These are phyloP conservation scores for Pseudopithomyces maydicus DNA, from an alignment of 2,329 filamentous ascomycete species.

Conservation along the genomic window DNA sequence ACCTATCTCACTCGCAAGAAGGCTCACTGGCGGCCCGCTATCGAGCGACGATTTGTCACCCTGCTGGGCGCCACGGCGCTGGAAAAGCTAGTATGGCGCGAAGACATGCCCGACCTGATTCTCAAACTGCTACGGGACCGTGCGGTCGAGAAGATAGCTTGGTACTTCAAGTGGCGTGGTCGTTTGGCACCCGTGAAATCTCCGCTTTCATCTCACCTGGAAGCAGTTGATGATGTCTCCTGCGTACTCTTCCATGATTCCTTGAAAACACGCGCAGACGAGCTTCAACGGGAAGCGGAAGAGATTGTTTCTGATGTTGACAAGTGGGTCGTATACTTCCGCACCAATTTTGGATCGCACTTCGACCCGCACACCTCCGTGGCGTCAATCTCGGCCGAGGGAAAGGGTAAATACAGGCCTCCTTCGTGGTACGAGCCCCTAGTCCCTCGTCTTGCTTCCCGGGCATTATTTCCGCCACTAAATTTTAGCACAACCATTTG, in stretches of 20 bases:
- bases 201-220: slow-evolving; percentile 25
- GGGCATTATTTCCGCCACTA: slow-evolving; percentile 33
- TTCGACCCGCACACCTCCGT: slow-evolving; percentile 31
- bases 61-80: not conserved
- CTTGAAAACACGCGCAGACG: slow-evolving; percentile 32
- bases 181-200: slow-evolving; percentile 28
- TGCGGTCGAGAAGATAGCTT: slow-evolving; percentile 44
- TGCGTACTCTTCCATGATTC: slow-evolving; percentile 32
- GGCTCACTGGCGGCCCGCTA: slow-evolving; percentile 30
- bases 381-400: not conserved
- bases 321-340: slow-evolving; percentile 25
- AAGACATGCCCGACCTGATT: slow-evolving; percentile 54
- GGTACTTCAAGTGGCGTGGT: slow-evolving; percentile 31
- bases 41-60: slow-evolving; percentile 25
- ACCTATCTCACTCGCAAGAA: slow-evolving; percentile 23
- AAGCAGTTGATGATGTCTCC: slow-evolving; percentile 33
- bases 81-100: slow-evolving; percentile 48
- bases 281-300: slow-evolving; percentile 17
- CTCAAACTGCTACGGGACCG: slow-evolving; percentile 44
- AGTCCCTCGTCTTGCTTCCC: slow-evolving; percentile 32
- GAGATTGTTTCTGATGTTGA: slow-evolving; percentile 27
- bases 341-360: slow-evolving; percentile 13
- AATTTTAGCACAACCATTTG: slow-evolving; percentile 36
- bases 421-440: slow-evolving; percentile 38
- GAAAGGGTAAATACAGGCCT: slow-evolving; percentile 24